Conservation (phyloP, 495 filamentous ascomycete species). For the Astrothelium macrocarpum region DNA sequence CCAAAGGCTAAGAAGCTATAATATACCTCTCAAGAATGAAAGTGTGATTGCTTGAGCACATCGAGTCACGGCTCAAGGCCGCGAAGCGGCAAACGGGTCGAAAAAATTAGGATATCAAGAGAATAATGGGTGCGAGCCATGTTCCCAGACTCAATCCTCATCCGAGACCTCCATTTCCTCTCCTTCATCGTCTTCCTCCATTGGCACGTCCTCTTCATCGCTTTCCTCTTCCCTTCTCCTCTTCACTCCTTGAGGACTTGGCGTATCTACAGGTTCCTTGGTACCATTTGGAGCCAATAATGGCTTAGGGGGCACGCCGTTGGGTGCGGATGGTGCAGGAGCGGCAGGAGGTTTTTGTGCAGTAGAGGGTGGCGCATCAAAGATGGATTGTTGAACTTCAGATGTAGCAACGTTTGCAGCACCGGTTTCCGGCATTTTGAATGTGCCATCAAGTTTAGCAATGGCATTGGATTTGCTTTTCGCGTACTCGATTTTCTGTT, state of each 20-base stretch:
- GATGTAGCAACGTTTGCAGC: slow-evolving; percentile 47
- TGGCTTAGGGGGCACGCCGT: slow-evolving; percentile 30
- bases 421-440: slow-evolving; percentile 49
- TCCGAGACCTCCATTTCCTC: slow-evolving; percentile 31
- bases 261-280: slow-evolving; percentile 9
- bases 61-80: neutral
- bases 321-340: slow-evolving; percentile 38
- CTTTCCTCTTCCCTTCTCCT: slow-evolving; percentile 26
- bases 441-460: slow-evolving; percentile 84
- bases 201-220: slow-evolving; percentile 23
- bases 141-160: slow-evolving; percentile 20
- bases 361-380: slow-evolving; percentile 34
- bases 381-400: slow-evolving; percentile 74
- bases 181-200: slow-evolving; percentile 29
- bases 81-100: neutral
- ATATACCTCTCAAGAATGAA: neutral
- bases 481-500: slow-evolving; percentile 76
- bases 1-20: neutral
- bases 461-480: slow-evolving; percentile 78
- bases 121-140: neutral
- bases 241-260: slow-evolving; percentile 26
- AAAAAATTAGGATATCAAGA: neutral
- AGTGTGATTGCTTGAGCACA: neutral
- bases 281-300: neutral
- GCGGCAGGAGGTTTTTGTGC: slow-evolving; percentile 36